Conservation (phyloP, 139 green algal species). For the Pycnococcus provasolii region DNA sequence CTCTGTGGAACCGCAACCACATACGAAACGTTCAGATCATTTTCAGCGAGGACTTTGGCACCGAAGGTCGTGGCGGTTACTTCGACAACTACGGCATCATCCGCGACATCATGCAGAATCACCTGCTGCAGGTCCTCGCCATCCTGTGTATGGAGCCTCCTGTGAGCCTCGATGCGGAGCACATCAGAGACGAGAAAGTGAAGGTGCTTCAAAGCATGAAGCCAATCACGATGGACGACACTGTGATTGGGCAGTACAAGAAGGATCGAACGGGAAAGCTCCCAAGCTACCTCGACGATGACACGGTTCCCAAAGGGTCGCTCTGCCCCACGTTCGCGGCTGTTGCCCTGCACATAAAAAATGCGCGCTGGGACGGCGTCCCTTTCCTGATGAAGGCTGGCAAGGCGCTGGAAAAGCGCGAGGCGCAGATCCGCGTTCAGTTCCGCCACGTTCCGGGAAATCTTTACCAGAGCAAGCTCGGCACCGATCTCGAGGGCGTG, state of each 20-base stretch:
- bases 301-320: slow-evolving; percentile 68
- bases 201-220: slow-evolving; percentile 87
- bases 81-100: slow-evolving; percentile 99
- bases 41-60: slow-evolving; percentile 97
- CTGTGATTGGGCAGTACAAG: slow-evolving; percentile 93
- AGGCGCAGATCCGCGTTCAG: slow-evolving; percentile 94
- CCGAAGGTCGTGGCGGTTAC: slow-evolving; percentile 92
- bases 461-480: slow-evolving; percentile 54
- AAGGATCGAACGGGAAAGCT: slow-evolving; percentile 20
- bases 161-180: slow-evolving; percentile 69
- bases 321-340: slow-evolving; percentile 89
- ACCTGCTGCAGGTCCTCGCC: slow-evolving; percentile 89
- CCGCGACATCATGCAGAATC: slow-evolving; percentile 99
- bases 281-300: slow-evolving; percentile 88
- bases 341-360: slow-evolving; percentile 87
- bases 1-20: slow-evolving; percentile 89
- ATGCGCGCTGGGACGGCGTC: slow-evolving; percentile 94
- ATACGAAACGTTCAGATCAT: slow-evolving; percentile 98
- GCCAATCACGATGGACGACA: slow-evolving; percentile 69
- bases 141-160: slow-evolving; percentile 97
- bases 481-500: slow-evolving; percentile 56
- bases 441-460: slow-evolving; percentile 90
- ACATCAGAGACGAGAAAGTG: slow-evolving; percentile 98
- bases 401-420: slow-evolving; percentile 79
- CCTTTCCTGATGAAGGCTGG: slow-evolving; percentile 97